Evolutionary conservation across 306 rosid species (phyloP).

Genomic region (Castanospermum australe): DNA sequence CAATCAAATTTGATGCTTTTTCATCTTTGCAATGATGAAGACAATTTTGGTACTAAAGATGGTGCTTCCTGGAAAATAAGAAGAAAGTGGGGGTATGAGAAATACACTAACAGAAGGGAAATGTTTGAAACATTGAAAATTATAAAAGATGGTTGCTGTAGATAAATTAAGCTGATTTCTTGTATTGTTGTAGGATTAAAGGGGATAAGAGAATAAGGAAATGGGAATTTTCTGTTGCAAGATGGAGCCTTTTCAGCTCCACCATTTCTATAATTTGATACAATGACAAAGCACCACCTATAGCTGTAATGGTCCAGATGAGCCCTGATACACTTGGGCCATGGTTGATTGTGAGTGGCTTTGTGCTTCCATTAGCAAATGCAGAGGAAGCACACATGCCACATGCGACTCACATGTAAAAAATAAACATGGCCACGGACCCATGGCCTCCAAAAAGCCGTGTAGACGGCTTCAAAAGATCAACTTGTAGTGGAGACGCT

Average conservation of each 20-base stretch:
- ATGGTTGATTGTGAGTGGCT: not conserved
- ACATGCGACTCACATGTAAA: constrained; percentile 5
- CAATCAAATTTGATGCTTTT: constrained; percentile 16
- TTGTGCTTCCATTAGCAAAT: not conserved
- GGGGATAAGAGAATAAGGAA: not conserved
- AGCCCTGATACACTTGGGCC: not conserved
- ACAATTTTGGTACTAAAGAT: constrained; percentile 21
- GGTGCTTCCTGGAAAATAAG: constrained; percentile 17
- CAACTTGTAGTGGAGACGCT: not conserved
- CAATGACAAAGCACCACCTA: not conserved
- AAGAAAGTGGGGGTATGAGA: constrained; percentile 26
- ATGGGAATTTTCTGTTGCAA: constrained; percentile 8
- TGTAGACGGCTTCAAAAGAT: not conserved
- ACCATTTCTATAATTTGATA: constrained; percentile 12
- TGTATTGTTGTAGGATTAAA: not conserved
- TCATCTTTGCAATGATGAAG: constrained; percentile 28
- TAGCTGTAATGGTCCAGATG: not conserved
- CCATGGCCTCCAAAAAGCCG: not conserved
- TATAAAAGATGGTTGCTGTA: not conserved
- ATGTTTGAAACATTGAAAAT: not conserved
- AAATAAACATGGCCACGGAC: not conserved
- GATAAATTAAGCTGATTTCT: not conserved
- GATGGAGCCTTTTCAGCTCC: constrained; percentile 2
- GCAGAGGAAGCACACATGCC: too few relatives aligned
- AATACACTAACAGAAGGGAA: not conserved